Conservation (phyloP, 2,329 filamentous ascomycete genomes). For the Alternaria viburni region DNA sequence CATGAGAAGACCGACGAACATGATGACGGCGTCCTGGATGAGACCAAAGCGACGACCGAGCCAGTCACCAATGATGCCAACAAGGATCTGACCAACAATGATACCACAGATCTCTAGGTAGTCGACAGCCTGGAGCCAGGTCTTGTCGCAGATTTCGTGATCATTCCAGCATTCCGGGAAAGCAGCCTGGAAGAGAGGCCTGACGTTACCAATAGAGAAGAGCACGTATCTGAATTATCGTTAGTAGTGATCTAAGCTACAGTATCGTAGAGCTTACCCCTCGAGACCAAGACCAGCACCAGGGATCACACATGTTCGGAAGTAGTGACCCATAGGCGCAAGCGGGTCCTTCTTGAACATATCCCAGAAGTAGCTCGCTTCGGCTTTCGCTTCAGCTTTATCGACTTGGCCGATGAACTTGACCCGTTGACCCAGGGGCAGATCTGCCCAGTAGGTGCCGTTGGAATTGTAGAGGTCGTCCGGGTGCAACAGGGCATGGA, state of each 20-base stretch:
- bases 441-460: conserved; percentile 92
- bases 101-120: conserved; percentile 95
- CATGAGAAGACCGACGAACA: conserved; percentile 93
- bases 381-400: conserved; percentile 69
- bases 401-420: conserved; percentile 80
- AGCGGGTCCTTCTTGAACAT: conserved; percentile 91
- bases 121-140: conserved; percentile 83
- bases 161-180: conserved; percentile 81
- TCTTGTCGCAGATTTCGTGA: conserved; percentile 70
- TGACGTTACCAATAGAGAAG: conserved; percentile 94
- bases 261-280: conserved; percentile 53
- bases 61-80: conserved; percentile 81
- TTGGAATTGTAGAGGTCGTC: conserved; percentile 85
- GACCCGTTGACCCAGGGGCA: conserved; percentile 72
- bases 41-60: conserved; percentile 92
- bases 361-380: conserved; percentile 69
- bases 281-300: conserved; percentile 91
- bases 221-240: conserved; percentile 73
- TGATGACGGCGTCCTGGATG: conserved; percentile 92
- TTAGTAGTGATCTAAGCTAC: conserved; percentile 4
- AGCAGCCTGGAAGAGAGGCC: conserved; percentile 76
- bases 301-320: conserved; percentile 88
- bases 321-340: conserved; percentile 83
- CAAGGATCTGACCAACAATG: conserved; percentile 85
- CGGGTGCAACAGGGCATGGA: conserved; percentile 81